Evolutionary conservation across 768 basidiomycete species (phyloP).

Genomic region (Lyophyllum shimeji): DNA sequence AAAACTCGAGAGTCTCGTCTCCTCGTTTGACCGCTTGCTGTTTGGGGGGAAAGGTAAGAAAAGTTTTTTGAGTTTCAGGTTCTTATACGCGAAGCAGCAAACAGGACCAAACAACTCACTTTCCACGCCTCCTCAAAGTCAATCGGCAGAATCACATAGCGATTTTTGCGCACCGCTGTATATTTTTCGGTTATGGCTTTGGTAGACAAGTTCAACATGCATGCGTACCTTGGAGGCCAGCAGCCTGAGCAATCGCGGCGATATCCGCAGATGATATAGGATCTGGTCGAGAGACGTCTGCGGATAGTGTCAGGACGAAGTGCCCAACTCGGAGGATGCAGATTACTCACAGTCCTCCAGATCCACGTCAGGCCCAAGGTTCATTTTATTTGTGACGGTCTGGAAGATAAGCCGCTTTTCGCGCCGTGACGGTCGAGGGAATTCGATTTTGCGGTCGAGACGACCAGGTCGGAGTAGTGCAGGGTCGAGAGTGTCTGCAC

Average conservation of each 20-base stretch:
- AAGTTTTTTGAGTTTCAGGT: conserved; percentile 31
- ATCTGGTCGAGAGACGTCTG: conserved; percentile 97
- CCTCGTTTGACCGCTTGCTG: conserved; percentile 96
- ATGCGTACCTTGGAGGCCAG: conserved; percentile 85
- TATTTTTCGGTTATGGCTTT: conserved; percentile 1
- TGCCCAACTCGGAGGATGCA: not conserved
- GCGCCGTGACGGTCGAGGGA: conserved; percentile 89
- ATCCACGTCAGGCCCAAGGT: conserved; percentile 95
- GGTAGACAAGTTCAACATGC: not conserved
- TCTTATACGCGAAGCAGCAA: conserved; percentile 32
- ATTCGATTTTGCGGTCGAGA: conserved; percentile 98
- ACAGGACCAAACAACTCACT: conserved; percentile 70
- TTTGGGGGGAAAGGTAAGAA: conserved; percentile 29
- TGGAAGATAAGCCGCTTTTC: conserved; percentile 98
- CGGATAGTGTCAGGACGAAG: conserved; percentile 9
- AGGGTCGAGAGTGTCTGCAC: conserved; percentile 96
- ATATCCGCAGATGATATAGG: conserved; percentile 95
- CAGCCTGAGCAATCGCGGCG: conserved; percentile 92
- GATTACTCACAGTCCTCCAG: conserved; percentile 89
- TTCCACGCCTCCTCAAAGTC: conserved; percentile 99
- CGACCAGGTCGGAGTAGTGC: conserved; percentile 96
- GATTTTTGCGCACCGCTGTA: conserved; percentile 93
- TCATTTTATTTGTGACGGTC: conserved; percentile 97
- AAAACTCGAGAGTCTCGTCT: conserved; percentile 97
- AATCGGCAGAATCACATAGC: conserved; percentile 93